Evolutionary conservation across 352 stramenopile genomes (phyloP).

Genomic region (Phytophthora fragariae): DNA sequence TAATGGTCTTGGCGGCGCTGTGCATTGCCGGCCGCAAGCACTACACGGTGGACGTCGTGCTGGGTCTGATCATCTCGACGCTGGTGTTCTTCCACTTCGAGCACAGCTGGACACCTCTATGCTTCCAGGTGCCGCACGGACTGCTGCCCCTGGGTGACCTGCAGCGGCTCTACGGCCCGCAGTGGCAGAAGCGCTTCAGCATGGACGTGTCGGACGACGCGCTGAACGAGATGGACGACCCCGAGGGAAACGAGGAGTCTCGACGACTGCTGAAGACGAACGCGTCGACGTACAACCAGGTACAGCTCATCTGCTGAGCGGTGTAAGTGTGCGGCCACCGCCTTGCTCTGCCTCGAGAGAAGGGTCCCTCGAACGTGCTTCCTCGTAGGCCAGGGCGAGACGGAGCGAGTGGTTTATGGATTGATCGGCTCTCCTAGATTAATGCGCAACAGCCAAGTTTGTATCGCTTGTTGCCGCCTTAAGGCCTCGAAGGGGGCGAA

Average conservation of each 20-base stretch:
- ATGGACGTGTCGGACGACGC: constrained; percentile 59
- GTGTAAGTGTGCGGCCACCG: constrained; percentile 5
- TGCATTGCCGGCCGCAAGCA: constrained; percentile 78
- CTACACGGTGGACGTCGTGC: constrained; percentile 83
- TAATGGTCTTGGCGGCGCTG: constrained; percentile 56
- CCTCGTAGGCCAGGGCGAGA: constrained; percentile 22
- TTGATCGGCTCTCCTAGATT: constrained; percentile 18
- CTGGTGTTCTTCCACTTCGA: constrained; percentile 86
- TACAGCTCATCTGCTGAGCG: constrained; percentile 57
- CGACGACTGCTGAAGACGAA: constrained; percentile 43
- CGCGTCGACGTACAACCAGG: constrained; percentile 44
- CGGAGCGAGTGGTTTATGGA: constrained; percentile 18
- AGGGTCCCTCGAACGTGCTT: constrained; percentile 22
- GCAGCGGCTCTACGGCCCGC: constrained; percentile 37
- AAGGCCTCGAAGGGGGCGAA: background rate
- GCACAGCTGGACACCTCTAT: constrained; percentile 71
- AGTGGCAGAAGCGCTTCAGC: constrained; percentile 58
- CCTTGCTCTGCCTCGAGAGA: constrained; percentile 27
- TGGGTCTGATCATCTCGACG: constrained; percentile 68
- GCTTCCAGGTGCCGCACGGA: constrained; percentile 47
- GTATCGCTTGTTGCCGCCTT: constrained; percentile 1
- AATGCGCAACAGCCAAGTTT: constrained; percentile 17
- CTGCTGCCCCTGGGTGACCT: constrained; percentile 43
- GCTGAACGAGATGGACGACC: constrained; percentile 51
- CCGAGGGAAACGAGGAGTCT: constrained; percentile 33